Base-by-base conservation (phyloP, 2,329 filamentous ascomycete species). In the Fusarium odoratissimum region DNA sequence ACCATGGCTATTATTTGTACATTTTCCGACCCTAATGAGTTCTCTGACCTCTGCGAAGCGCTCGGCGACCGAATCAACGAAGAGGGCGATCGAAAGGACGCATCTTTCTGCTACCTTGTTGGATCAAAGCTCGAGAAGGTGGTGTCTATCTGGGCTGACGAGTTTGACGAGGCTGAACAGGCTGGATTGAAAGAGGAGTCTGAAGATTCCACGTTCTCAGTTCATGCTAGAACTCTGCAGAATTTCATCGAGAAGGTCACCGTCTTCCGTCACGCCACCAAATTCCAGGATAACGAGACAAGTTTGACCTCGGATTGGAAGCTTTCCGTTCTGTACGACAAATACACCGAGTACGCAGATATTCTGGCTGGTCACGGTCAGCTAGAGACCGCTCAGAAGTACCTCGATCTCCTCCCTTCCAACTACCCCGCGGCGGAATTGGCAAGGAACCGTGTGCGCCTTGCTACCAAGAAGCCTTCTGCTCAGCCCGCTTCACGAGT, bases 51-150 rank as follows among this genome's bases (percentile, higher is more conserved):
- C 16, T 99, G 95, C 79, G 96, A 99, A 81, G 94, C 94, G 35
- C 89, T 99, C 28, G 96, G 96, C 75, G 97, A 99, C 81, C 91
- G 97, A 35, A 90, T 99, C 44, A 89, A 93, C 71, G 95, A 97
- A 79, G 85, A 85, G n/a, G 89, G 89, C 28, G 88, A 91, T 42
- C 89, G 94, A 70, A 95, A 97, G 81, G 94, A 99, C 82, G 96
- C 96, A 38, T 95, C 94, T 1, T 97, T 99, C 88, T 99, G 97
- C 83, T 99, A 95, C 83, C 86, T 99, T 69, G 95, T 95, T 48
- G 95, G 96, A 67, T 97, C 95, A 23, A 98, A 98, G 84, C 88
- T 99, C 8, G 95, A 99, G 83, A 99, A 99, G 88, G 95, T 98
- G 30, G 93, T 98, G 49, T 89, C 89, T 40, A 98, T 98, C 79